These are phyloP conservation scores for Somion occarium DNA, from an alignment of 1,284 basidiomycete genomes.

Conservation along the genomic window DNA sequence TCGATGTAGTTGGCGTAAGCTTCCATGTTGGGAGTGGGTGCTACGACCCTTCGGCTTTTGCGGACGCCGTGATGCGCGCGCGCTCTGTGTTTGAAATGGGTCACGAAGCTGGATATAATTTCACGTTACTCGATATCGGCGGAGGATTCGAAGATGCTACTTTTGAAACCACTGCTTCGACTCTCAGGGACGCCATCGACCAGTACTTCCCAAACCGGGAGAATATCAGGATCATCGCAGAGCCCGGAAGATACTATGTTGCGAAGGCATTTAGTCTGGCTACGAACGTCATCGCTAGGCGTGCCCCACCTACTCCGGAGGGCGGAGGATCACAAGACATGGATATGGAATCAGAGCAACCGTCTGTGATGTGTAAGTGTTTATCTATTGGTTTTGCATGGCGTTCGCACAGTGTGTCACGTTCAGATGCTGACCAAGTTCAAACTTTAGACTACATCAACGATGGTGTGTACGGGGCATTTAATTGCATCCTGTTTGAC, in stretches of 20 bases:
- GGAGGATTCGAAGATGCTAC: slow-evolving; percentile 93
- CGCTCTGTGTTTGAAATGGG: slow-evolving; percentile 88
- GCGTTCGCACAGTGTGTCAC: slow-evolving; percentile 6
- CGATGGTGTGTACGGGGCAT: slow-evolving; percentile 96
- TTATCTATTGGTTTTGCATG: neutral
- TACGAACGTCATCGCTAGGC: slow-evolving; percentile 90
- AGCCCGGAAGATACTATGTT: slow-evolving; percentile 96
- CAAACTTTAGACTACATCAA: slow-evolving; percentile 84
- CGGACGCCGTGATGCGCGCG: slow-evolving; percentile 86
- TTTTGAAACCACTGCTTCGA: slow-evolving; percentile 78
- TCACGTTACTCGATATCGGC: slow-evolving; percentile 87
- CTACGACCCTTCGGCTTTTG: slow-evolving; percentile 88
- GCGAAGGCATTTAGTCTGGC: slow-evolving; percentile 91
- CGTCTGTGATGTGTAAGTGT: slow-evolving; percentile 78
- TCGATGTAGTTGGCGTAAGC: slow-evolving; percentile 92
- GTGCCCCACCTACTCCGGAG: slow-evolving; percentile 48
- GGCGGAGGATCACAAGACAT: slow-evolving; percentile 23
- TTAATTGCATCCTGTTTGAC: slow-evolving; percentile 88
- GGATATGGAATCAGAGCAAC: slow-evolving; percentile 42
- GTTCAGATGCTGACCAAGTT: slow-evolving; percentile 12
- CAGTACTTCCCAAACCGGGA: slow-evolving; percentile 81
- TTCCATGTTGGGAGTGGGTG: slow-evolving; percentile 99
- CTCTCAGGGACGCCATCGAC: slow-evolving; percentile 73
- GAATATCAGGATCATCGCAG: slow-evolving; percentile 85
- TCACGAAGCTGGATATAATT: slow-evolving; percentile 74